Percentiles rank a stretch among this genome's conserved stretches.
phyloP scores from a whole-genome alignment of 2,329 filamentous ascomycete genomes.

The Pseudopithomyces chartarum region DNA sequence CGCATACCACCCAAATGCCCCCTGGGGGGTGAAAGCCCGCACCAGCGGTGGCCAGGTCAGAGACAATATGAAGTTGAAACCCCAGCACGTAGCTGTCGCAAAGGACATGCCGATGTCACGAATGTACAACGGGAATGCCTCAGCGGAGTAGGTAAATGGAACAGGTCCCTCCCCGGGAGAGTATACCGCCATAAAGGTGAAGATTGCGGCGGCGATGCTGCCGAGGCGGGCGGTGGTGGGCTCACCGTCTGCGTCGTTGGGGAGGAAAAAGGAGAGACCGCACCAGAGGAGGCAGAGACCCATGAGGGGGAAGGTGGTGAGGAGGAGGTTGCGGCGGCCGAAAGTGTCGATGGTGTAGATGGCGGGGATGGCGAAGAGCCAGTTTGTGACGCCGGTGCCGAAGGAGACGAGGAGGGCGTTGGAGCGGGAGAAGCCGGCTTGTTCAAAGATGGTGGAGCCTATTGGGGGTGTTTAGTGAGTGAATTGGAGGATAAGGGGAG shows the following conservation, averaged over 20 bases:
- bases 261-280: constrained; percentile 30
- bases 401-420: constrained; percentile 31
- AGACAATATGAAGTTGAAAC: constrained; percentile 58
- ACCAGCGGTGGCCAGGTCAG: constrained; percentile 58
- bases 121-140: constrained; percentile 48
- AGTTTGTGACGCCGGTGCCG: constrained; percentile 34
- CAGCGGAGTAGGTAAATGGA: constrained; percentile 42
- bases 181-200: constrained; percentile 49
- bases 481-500: constrained; percentile 36
- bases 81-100: constrained; percentile 59
- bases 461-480: constrained; percentile 36
- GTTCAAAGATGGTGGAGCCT: constrained; percentile 65
- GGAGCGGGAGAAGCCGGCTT: constrained; percentile 23
- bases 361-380: constrained; percentile 32
- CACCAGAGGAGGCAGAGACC: constrained; percentile 27
- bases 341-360: constrained; percentile 37
- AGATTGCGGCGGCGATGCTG: constrained; percentile 44
- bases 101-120: constrained; percentile 41
- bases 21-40: constrained; percentile 52
- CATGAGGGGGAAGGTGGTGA: constrained; percentile 35
- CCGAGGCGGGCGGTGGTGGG: constrained; percentile 27
- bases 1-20: constrained; percentile 61
- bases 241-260: constrained; percentile 25
- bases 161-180: constrained; percentile 18
- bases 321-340: constrained; percentile 31